These are phyloP conservation scores for Stipa capillata DNA, from an alignment of 176 grass and related monocot species.

Conservation along the genomic window DNA sequence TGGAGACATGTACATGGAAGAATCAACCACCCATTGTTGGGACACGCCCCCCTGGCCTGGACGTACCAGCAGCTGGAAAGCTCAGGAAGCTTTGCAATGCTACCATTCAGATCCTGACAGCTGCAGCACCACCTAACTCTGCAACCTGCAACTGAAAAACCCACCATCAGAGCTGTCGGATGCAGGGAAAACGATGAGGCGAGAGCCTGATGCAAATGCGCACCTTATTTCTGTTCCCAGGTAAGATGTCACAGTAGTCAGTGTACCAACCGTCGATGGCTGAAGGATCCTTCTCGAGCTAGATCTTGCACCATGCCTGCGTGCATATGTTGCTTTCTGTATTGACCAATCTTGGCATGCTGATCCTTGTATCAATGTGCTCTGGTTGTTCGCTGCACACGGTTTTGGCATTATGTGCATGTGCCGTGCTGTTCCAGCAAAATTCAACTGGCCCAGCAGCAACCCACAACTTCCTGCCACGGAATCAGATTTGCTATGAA, in stretches of 20 bases:
- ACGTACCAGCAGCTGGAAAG: conserved; percentile 20
- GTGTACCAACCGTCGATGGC: neutral
- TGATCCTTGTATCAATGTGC: neutral
- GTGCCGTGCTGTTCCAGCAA: neutral
- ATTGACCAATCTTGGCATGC: conserved; percentile 12
- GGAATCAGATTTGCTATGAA: conserved; percentile 16
- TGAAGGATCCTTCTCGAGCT: conserved; percentile 1
- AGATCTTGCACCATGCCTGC: neutral
- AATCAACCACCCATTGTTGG: neutral
- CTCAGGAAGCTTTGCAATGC: conserved; percentile 10
- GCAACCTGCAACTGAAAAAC: conserved; percentile 20
- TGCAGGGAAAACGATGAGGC: neutral
- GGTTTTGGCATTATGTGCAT: neutral
- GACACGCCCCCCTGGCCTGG: conserved; percentile 20
- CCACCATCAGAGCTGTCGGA: neutral
- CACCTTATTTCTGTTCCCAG: conserved; percentile 22
- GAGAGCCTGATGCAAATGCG: conserved; percentile 15
- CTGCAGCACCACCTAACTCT: conserved; percentile 16
- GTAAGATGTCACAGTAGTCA: conserved; percentile 28
- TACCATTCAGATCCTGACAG: conserved; percentile 27
- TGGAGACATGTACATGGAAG: conserved; percentile 29
- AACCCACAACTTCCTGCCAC: neutral
- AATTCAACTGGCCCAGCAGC: conserved; percentile 22
- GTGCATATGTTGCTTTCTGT: conserved; percentile 26
- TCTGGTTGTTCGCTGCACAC: conserved; percentile 4